A percentile compares a stretch with the other conserved stretches of the same genome.
Conservation (phyloP, 1,284 basidiomycete species). For the Irpex sp. region DNA sequence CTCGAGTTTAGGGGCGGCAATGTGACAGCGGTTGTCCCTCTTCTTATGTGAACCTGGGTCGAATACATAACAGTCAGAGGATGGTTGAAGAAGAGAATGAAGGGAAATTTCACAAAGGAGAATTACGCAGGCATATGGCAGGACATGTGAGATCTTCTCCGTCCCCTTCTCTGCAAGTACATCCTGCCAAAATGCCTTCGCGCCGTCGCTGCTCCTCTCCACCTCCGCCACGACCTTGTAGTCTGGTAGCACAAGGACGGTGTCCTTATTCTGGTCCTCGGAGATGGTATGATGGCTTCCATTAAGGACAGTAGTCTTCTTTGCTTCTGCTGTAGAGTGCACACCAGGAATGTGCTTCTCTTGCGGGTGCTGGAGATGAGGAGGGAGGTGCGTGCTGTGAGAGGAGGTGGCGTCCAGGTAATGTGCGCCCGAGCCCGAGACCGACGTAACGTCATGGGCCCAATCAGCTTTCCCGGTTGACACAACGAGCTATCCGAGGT, state of each 20-base stretch:
- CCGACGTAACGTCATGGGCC: constrained; percentile 73
- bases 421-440: constrained; percentile 63
- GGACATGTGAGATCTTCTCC: constrained; percentile 63
- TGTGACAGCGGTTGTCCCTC: constrained; percentile 86
- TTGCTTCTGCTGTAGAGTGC: constrained; percentile 51
- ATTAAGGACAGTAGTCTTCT: constrained; percentile 72
- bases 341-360: constrained; percentile 42
- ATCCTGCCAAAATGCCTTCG: constrained; percentile 62
- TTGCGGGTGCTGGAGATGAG: constrained; percentile 16
- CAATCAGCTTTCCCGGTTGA: constrained; percentile 89
- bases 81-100: background rate
- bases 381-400: constrained; percentile 22
- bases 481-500: constrained; percentile 61
- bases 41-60: constrained; percentile 85
- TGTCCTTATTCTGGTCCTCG: constrained; percentile 57
- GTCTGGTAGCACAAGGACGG: constrained; percentile 87
- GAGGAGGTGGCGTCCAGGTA: constrained; percentile 44
- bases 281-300: constrained; percentile 72
- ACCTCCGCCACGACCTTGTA: constrained; percentile 79
- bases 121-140: constrained; percentile 74
- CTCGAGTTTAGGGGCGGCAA: constrained; percentile 83
- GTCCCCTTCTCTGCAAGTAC: constrained; percentile 53
- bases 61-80: background rate
- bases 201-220: constrained; percentile 58
- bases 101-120: constrained; percentile 65